phyloP scores from a whole-genome alignment of 805 yeast species.

The Kockiozyma suomiensis region DNA sequence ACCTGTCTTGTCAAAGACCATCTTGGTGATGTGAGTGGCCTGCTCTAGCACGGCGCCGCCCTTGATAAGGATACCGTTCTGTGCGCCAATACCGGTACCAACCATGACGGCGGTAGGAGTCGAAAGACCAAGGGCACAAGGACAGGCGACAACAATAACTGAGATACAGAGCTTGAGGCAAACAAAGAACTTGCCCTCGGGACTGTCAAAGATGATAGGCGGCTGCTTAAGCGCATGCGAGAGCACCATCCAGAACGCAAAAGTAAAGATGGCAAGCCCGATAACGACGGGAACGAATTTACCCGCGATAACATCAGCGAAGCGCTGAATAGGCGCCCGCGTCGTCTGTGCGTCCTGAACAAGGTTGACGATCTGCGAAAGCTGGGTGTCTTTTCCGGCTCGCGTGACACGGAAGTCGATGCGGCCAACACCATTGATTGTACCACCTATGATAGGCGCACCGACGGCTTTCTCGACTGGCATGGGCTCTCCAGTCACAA shows the following conservation, averaged over 20 bases:
- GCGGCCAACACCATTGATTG: constrained; percentile 78
- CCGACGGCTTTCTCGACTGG: constrained; percentile 69
- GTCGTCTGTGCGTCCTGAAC: constrained; percentile 88
- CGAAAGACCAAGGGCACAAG: constrained; percentile 95
- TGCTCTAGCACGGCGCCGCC: constrained; percentile 88
- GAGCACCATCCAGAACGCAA: constrained; percentile 60
- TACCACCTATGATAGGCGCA: constrained; percentile 80
- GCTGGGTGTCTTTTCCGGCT: constrained; percentile 82
- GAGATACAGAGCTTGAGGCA: constrained; percentile 82
- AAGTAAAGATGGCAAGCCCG: constrained; percentile 62
- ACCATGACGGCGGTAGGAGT: constrained; percentile 99
- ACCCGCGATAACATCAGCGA: constrained; percentile 82
- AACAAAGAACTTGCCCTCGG: constrained; percentile 61
- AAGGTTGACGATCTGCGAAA: constrained; percentile 80
- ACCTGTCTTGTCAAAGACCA: constrained; percentile 94
- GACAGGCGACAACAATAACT: constrained; percentile 97
- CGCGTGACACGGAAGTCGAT: constrained; percentile 67
- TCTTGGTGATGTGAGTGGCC: constrained; percentile 62
- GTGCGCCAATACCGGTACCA: constrained; percentile 95
- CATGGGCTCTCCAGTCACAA: constrained; percentile 87
- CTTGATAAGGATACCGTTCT: constrained; percentile 84
- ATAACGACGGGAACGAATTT: constrained; percentile 80
- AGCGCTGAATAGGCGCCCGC: constrained; percentile 88
- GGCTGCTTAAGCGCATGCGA: constrained; percentile 44
- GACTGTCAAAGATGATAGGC: constrained; percentile 52